Conservation (phyloP, 306 rosid genomes). For the Neltuma alba region DNA sequence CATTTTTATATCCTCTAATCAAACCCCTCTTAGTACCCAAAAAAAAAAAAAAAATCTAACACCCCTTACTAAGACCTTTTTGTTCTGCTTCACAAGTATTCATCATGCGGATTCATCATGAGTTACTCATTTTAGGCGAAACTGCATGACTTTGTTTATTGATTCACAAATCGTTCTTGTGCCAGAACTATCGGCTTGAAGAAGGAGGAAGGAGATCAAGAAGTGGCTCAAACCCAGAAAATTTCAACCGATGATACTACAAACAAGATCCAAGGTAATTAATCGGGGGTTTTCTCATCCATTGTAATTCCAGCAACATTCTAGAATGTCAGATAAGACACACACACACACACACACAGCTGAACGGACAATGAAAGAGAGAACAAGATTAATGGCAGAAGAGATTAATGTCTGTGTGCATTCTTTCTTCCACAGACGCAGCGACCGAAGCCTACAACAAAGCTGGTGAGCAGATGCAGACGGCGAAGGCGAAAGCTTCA, state of each 20-base stretch:
- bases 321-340: slow-evolving; percentile 21
- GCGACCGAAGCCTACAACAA: neutral
- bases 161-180: neutral
- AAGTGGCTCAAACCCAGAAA: slow-evolving; percentile 6
- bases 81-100: too few species aligned
- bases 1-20: too few species aligned
- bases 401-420: too few species aligned
- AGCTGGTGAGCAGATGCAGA: slow-evolving; percentile 22
- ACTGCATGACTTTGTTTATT: neutral
- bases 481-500: slow-evolving; percentile 35
- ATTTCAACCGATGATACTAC: slow-evolving; percentile 32
- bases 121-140: too few species aligned
- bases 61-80: too few species aligned
- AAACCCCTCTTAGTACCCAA: too few species aligned
- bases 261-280: slow-evolving; percentile 8
- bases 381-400: too few species aligned
- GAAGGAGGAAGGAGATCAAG: neutral
- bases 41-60: too few species aligned
- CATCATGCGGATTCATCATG: too few species aligned
- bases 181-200: slow-evolving; percentile 36
- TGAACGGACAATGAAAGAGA: too few species aligned
- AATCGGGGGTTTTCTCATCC: too few species aligned
- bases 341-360: too few species aligned
- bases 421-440: neutral
- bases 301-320: neutral